These are phyloP conservation scores for Fraxinus baroniana DNA, from an alignment of 305 asterid genomes.

Conservation along the genomic window DNA sequence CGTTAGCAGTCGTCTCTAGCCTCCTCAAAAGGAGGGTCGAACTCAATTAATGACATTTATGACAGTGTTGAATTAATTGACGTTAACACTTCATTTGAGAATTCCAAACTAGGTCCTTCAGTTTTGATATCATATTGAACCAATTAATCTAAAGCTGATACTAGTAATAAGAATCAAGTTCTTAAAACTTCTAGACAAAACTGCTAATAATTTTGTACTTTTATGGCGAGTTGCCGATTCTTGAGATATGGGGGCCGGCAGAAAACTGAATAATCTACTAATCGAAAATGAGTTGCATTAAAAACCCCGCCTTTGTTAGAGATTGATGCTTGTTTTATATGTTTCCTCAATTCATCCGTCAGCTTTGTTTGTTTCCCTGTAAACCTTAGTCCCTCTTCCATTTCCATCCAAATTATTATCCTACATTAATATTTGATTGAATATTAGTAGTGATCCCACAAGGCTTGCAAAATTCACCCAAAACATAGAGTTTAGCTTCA, in stretches of 20 bases:
- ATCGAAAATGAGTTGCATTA: background rate
- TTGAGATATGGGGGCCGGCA: background rate
- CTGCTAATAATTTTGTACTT: background rate
- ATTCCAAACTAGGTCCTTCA: background rate
- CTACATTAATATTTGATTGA: background rate
- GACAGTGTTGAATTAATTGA: background rate
- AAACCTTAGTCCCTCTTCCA: conserved; percentile 1
- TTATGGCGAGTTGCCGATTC: background rate
- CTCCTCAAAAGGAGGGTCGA: background rate
- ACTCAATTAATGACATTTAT: background rate
- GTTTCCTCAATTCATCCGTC: conserved; percentile 34
- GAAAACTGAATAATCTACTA: background rate
- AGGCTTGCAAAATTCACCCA: conserved; percentile 5
- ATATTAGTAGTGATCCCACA: conserved; percentile 1
- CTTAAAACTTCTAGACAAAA: no score
- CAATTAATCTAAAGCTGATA: background rate
- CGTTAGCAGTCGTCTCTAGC: background rate
- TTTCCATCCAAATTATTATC: conserved; percentile 3
- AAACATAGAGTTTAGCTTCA: conserved; percentile 7
- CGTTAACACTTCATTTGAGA: background rate
- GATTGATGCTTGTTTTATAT: background rate
- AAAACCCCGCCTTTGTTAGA: background rate
- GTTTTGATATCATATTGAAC: background rate
- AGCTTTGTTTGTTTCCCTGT: conserved; percentile 11
- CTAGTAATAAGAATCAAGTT: background rate